Evolutionary conservation across 768 basidiomycete species (phyloP).

Genomic region (Lactarius sanguifluus): DNA sequence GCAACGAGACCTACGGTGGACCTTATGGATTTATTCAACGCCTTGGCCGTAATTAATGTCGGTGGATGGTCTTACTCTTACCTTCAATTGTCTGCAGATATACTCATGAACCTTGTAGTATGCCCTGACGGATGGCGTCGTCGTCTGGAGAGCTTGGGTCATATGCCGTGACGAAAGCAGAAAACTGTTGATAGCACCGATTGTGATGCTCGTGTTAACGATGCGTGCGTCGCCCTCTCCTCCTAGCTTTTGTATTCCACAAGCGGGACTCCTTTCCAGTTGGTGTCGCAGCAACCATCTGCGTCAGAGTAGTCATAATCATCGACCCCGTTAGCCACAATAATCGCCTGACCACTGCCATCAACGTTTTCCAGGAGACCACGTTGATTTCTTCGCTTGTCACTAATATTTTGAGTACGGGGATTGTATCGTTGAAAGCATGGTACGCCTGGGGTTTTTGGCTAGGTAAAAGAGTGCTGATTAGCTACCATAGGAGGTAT

Average conservation of each 20-base stretch:
- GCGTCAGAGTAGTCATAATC: neutral
- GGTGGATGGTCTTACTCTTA: neutral
- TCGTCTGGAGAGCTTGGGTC: constrained; percentile 23
- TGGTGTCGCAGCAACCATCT: neutral
- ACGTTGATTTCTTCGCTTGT: neutral
- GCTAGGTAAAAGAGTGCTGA: neutral
- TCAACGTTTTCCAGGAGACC: neutral
- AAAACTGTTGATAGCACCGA: neutral
- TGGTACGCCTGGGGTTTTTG: neutral
- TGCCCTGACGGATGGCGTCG: constrained; percentile 19
- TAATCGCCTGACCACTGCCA: neutral
- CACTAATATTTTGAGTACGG: neutral
- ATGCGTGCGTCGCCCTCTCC: neutral
- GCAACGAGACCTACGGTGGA: neutral
- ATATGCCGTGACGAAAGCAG: neutral
- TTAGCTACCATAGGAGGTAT: neutral
- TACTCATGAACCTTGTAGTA: neutral
- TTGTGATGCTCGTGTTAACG: constrained; percentile 1
- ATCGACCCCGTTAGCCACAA: neutral
- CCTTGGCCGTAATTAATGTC: constrained; percentile 19
- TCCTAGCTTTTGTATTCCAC: neutral
- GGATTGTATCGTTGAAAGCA: neutral
- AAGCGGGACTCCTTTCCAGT: neutral
- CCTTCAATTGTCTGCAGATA: neutral
- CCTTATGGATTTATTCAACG: constrained; percentile 8